Percentiles rank a stretch among this genome's conserved stretches.
These are phyloP conservation scores for Bruguiera gymnorhiza DNA, from an alignment of 345 rosid genomes.

Conservation along the genomic window DNA sequence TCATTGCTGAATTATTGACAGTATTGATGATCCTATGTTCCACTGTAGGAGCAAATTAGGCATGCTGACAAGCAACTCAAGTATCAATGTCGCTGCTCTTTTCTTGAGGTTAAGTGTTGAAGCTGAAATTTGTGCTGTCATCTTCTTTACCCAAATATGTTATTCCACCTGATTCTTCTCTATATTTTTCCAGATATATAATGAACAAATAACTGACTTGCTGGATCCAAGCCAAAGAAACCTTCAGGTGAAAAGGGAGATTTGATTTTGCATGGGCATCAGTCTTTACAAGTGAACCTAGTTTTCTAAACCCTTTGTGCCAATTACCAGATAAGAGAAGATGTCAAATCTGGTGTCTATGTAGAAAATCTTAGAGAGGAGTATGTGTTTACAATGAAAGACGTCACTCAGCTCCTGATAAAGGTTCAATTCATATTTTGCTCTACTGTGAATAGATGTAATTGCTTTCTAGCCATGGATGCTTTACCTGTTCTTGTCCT, in stretches of 20 bases:
- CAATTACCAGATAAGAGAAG: constrained; percentile 84
- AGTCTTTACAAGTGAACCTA: constrained; percentile 1
- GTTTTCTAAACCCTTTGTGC: constrained; percentile 14
- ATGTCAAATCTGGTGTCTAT: constrained; percentile 85
- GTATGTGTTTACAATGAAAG: constrained; percentile 70
- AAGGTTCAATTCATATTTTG: constrained; percentile 51
- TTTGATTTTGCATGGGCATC: constrained; percentile 11
- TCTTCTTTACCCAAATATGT: constrained; percentile 1
- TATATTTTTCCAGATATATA: constrained; percentile 72
- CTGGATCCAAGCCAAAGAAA: constrained; percentile 83
- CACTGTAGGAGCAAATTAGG: constrained; percentile 76
- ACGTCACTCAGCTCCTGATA: constrained; percentile 66
- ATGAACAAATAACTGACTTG: constrained; percentile 96
- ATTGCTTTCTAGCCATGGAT: constrained; percentile 4
- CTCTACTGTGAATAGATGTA: constrained; percentile 12
- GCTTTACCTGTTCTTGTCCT: neutral
- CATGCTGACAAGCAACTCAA: constrained; percentile 79
- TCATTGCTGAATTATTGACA: constrained; percentile 6
- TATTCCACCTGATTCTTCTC: constrained; percentile 10
- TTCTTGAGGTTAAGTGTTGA: constrained; percentile 70
- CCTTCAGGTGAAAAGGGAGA: constrained; percentile 56
- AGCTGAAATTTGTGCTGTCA: constrained; percentile 4
- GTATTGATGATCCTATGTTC: constrained; percentile 13
- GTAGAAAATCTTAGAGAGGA: constrained; percentile 86
- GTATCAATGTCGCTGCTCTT: constrained; percentile 95